phyloP scores from a whole-genome alignment of 2,329 filamentous ascomycete species.

The Erysiphe pisi region DNA sequence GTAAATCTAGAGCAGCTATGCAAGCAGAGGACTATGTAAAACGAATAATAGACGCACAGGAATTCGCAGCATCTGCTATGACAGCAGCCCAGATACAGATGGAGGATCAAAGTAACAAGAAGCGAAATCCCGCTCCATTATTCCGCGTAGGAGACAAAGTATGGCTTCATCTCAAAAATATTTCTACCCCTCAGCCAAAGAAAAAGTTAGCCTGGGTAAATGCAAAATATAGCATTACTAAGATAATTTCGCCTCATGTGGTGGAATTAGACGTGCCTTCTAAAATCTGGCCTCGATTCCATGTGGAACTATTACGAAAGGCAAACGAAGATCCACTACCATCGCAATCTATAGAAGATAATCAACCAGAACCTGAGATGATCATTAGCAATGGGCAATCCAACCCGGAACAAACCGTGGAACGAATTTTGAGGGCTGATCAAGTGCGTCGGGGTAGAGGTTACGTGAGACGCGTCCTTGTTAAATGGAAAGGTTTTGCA shows the following conservation, averaged over 20 bases:
- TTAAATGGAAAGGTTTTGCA: constrained; percentile 4
- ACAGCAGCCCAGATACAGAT: background rate
- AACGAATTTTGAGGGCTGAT: constrained; percentile 10
- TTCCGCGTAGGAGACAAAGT: background rate
- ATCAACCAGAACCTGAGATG: background rate
- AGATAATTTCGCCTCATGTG: too few species aligned
- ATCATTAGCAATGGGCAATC: background rate
- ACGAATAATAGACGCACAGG: background rate
- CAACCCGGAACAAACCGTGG: background rate
- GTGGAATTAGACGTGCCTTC: too few species aligned
- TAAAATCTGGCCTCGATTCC: too few species aligned
- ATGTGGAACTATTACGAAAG: background rate
- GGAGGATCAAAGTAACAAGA: background rate
- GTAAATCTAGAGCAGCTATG: background rate
- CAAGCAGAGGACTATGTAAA: constrained; percentile 1
- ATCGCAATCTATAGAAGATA: background rate
- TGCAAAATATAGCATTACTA: too few species aligned
- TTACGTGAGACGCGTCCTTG: background rate
- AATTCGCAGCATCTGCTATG: constrained; percentile 1
- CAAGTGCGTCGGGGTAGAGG: background rate
- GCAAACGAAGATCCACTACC: background rate
- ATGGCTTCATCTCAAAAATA: too few species aligned
- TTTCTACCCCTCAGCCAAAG: too few species aligned
- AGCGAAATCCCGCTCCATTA: background rate
- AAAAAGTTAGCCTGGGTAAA: too few species aligned